Evolutionary conservation across 805 yeast genomes (phyloP), one percentile per base, ranked within the genome.

Genomic region (Saitoella complicata): DNA sequence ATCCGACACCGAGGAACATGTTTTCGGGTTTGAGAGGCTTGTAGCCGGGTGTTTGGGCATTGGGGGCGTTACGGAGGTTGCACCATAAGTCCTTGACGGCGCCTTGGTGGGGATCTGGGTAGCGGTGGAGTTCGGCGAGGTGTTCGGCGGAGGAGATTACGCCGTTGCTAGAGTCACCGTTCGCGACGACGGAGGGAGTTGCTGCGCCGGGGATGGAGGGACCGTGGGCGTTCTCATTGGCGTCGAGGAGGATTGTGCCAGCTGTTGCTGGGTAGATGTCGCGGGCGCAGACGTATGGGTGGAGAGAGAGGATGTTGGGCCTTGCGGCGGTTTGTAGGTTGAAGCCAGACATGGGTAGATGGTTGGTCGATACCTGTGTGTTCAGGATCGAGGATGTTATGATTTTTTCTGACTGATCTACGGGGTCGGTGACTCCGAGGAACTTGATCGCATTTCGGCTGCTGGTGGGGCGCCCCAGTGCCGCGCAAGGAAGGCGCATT

Each of bases 91-190:
- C 65, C 58, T 91, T 91, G 54, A 91, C 70, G 33, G 70, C 78
- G 5, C 72, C 47, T 57, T 88, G 97, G 63, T 91, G 96, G 7
- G 98, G 98, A 56, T 91, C 98, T 11, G 98, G 98, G 60, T 91
- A 91, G 56, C 98, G 71, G 66, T 91, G 79, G 53, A 91, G 73
- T 41, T 77, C 79, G 51, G 75, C 64, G 1, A 52, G 46, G 9
- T 59, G 47, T 49, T 80, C 88, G 1, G 61, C 62, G 3, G 69
- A 59, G 29, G 75, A 51, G 5, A 62, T 61, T 1, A 64, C 47
- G 10, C 21, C 21, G 21, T 21, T 21, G 21, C 21, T 21, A 21
- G 49, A 34, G 10, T 32, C 13, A 9, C 33, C 45, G 9, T 7
- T 31, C 10, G 21, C 32, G 5, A 21, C 21, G 21, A 21, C 21